Evolutionary conservation across 2,329 filamentous ascomycete species (phyloP).

Genomic region (Neurospora crassa): DNA sequence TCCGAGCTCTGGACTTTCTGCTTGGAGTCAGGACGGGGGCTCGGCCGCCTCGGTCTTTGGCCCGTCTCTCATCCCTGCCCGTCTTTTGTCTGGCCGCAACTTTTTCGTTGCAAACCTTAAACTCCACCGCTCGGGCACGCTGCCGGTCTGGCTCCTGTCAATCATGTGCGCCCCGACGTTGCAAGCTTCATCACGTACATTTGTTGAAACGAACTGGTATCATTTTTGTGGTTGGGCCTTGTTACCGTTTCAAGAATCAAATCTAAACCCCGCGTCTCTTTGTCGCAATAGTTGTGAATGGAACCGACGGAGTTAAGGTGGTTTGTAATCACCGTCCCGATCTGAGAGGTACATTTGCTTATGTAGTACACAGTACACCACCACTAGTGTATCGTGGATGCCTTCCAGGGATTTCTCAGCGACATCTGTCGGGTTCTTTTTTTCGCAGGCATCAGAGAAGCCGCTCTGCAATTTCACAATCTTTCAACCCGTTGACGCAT

Average conservation of each 20-base stretch:
- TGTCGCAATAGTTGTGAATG: background rate
- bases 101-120: background rate
- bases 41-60: constrained; percentile 11
- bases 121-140: background rate
- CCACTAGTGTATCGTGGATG: background rate
- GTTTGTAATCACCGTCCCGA: constrained; percentile 2
- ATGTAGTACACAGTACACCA: background rate
- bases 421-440: background rate
- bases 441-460: background rate
- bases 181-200: constrained; percentile 1
- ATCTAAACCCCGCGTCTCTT: background rate
- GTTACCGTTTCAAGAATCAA: background rate
- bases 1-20: constrained; percentile 3
- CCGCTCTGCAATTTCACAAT: constrained; percentile 1
- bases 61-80: constrained; percentile 2
- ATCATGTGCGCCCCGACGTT: background rate
- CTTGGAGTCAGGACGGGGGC: constrained; percentile 1
- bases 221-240: background rate
- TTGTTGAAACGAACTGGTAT: background rate
- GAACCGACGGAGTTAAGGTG: background rate
- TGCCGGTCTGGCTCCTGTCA: background rate
- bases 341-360: constrained; percentile 3
- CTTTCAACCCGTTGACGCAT: constrained; percentile 8
- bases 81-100: background rate
- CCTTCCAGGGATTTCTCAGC: background rate